Conservation (phyloP, 805 yeast species). For the Kluyveromyces starmeri region DNA sequence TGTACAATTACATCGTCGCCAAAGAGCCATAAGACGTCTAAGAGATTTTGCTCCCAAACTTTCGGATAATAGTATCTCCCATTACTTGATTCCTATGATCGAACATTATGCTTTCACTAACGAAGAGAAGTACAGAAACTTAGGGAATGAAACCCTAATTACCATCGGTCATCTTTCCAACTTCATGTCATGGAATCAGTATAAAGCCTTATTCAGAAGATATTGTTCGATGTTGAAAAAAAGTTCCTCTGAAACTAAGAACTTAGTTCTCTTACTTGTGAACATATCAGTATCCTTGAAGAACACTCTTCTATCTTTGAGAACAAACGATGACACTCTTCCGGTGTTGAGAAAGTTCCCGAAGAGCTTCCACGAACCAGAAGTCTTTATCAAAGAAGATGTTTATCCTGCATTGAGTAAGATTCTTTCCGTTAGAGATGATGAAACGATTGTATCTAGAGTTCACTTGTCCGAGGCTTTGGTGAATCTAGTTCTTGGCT, state of each 20-base stretch:
- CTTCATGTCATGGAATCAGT: conserved; percentile 70
- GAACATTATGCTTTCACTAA: conserved; percentile 65
- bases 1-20: conserved; percentile 79
- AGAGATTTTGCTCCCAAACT: conserved; percentile 40
- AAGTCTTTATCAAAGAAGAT: conserved; percentile 43
- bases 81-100: conserved; percentile 74
- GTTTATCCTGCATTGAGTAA: conserved; percentile 54
- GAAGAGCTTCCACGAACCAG: conserved; percentile 30
- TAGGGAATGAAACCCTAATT: conserved; percentile 56
- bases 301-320: conserved; percentile 25
- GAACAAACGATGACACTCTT: conserved; percentile 12
- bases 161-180: conserved; percentile 52
- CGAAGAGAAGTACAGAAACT: conserved; percentile 50
- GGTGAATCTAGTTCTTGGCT: conserved; percentile 53
- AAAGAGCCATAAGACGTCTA: conserved; percentile 67
- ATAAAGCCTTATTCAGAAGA: conserved; percentile 61
- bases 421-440: conserved; percentile 56
- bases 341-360: conserved; percentile 30
- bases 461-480: conserved; percentile 78
- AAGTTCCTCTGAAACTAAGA: conserved; percentile 43
- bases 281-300: conserved; percentile 44
- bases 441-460: conserved; percentile 66
- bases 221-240: conserved; percentile 46
- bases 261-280: conserved; percentile 49
- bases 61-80: conserved; percentile 54